Evolutionary conservation across 352 stramenopile species (phyloP).

Genomic region (Globisporangium nodosum): DNA sequence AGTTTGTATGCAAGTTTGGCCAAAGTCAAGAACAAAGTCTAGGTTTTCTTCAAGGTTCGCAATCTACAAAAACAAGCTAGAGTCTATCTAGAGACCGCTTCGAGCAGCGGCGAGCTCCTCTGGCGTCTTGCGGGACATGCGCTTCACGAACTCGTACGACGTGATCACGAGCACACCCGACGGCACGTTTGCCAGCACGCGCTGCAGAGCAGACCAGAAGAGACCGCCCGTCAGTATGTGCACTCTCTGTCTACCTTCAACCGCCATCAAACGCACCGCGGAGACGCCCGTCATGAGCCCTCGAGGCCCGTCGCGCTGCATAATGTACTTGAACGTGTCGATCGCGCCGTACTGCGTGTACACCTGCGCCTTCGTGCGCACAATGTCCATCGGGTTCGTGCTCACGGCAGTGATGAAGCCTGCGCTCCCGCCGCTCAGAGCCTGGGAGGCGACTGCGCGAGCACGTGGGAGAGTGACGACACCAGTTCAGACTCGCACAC

Average conservation of each 20-base stretch:
- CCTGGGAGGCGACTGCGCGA: slow-evolving; percentile 59
- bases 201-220: slow-evolving; percentile 22
- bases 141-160: slow-evolving; percentile 89
- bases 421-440: slow-evolving; percentile 64
- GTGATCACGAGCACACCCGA: slow-evolving; percentile 83
- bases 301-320: slow-evolving; percentile 61
- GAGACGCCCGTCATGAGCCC: slow-evolving; percentile 80
- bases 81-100: background rate
- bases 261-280: slow-evolving; percentile 37
- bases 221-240: background rate
- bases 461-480: background rate
- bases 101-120: slow-evolving; percentile 16
- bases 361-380: slow-evolving; percentile 78
- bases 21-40: too few relatives aligned
- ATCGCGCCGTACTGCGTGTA: slow-evolving; percentile 83
- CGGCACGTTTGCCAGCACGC: slow-evolving; percentile 74
- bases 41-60: too few relatives aligned
- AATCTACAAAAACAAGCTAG: too few relatives aligned
- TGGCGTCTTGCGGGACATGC: slow-evolving; percentile 62
- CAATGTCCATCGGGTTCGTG: slow-evolving; percentile 89
- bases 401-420: slow-evolving; percentile 75
- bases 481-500: background rate
- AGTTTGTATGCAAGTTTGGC: too few relatives aligned
- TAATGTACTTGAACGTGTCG: slow-evolving; percentile 81
- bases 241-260: background rate